Conservation (phyloP, 1,139 yeast species). For the Saccharomyces hybrid region DNA sequence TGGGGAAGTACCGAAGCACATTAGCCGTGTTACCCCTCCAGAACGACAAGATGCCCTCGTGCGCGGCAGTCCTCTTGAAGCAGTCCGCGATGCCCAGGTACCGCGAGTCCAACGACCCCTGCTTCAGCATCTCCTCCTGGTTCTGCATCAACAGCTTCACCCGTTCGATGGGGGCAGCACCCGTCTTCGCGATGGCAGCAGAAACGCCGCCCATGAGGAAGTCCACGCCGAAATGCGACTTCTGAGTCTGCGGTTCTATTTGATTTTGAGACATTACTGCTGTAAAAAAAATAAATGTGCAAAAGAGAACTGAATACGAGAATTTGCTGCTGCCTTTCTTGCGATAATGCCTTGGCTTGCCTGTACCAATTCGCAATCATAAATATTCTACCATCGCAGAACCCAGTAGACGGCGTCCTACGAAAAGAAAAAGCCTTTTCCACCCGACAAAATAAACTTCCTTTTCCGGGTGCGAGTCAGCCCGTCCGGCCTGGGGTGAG, state of each 20-base stretch:
- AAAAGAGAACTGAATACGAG: not conserved
- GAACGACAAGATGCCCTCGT: constrained; percentile 63
- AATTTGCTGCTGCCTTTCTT: not conserved
- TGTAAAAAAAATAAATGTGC: not conserved
- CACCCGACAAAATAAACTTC: not conserved
- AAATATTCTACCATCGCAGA: not conserved
- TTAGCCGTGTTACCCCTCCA: constrained; percentile 86
- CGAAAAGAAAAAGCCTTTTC: not conserved
- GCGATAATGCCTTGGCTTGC: constrained; percentile 1
- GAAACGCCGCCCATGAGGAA: constrained; percentile 78
- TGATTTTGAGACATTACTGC: constrained; percentile 1
- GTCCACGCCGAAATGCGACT: constrained; percentile 28
- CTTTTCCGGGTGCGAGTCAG: not conserved
- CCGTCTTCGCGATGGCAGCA: constrained; percentile 79
- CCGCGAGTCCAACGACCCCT: constrained; percentile 60
- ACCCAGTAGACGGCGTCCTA: not conserved
- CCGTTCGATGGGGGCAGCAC: constrained; percentile 81
- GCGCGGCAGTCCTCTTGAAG: constrained; percentile 64
- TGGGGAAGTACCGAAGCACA: constrained; percentile 79
- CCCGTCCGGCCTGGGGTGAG: not conserved
- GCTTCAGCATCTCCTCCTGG: constrained; percentile 79
- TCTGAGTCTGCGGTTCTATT: not conserved
- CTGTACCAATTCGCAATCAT: not conserved
- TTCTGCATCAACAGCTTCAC: constrained; percentile 74
- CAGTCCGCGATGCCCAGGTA: constrained; percentile 66